A percentile compares a stretch with the other conserved stretches of the same genome.
Evolutionary conservation across 2,329 filamentous ascomycete species (phyloP).

Genomic region (Penicillium sclerotigenum): DNA sequence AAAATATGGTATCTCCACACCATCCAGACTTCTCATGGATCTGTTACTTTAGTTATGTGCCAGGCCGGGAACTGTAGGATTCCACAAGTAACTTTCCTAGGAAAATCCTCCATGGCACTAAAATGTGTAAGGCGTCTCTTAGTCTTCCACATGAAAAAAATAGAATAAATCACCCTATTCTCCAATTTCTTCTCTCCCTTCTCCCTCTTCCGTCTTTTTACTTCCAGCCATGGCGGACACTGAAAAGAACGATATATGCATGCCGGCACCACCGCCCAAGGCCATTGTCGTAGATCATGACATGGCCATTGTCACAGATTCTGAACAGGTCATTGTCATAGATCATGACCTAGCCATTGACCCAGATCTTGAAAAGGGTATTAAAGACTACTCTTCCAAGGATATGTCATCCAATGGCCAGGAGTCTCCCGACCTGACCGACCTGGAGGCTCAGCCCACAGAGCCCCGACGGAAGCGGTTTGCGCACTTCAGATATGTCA

Average conservation of each 20-base stretch:
- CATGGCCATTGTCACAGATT: conserved; percentile 1
- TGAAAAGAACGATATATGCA: conserved; percentile 10
- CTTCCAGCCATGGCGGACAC: conserved; percentile 11
- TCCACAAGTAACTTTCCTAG: not conserved
- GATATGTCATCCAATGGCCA: not conserved
- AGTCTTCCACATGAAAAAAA: not conserved
- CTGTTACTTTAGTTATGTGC: not conserved
- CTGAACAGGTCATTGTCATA: not conserved
- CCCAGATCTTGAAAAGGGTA: not conserved
- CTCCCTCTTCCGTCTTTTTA: not conserved
- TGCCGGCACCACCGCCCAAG: conserved; percentile 7
- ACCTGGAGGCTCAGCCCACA: conserved; percentile 12
- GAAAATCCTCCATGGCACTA: not conserved
- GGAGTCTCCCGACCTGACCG: conserved; percentile 1
- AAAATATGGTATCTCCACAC: conserved; percentile 8
- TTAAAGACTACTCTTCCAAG: not conserved
- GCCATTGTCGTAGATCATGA: conserved; percentile 5
- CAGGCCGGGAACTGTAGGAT: conserved; percentile 7
- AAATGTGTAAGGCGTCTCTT: not conserved
- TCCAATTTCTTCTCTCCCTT: not conserved
- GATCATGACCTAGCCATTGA: not conserved
- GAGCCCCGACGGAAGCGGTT: conserved; percentile 11
- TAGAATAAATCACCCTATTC: not conserved
- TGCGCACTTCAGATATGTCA: conserved; percentile 11
- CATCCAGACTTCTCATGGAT: conserved; percentile 4